These are phyloP conservation scores for Pichia insulana DNA, from an alignment of 805 yeast genomes.

Conservation along the genomic window DNA sequence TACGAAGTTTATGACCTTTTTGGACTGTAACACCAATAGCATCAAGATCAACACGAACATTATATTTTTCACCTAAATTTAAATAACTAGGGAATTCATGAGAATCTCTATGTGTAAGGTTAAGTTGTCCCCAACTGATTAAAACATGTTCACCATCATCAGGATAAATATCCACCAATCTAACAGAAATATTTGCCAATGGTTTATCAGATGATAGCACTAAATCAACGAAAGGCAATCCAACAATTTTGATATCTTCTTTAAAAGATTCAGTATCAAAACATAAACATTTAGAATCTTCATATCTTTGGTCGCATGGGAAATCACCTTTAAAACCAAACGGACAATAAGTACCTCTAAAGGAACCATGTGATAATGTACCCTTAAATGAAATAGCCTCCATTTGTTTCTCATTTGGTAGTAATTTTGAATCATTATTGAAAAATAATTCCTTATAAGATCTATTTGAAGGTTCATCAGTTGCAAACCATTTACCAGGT, in stretches of 20 bases:
- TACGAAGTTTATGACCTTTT: slow-evolving; percentile 31
- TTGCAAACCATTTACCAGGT: slow-evolving; percentile 34
- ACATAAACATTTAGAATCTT: slow-evolving; percentile 32
- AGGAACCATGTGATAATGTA: slow-evolving; percentile 32
- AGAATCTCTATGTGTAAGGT: slow-evolving; percentile 33
- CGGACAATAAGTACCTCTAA: slow-evolving; percentile 39
- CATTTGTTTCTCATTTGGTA: too few relatives aligned
- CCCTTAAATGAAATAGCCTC: slow-evolving; percentile 21
- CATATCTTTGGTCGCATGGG: slow-evolving; percentile 36
- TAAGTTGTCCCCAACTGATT: slow-evolving; percentile 39
- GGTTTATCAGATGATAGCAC: slow-evolving; percentile 29
- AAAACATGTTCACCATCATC: slow-evolving; percentile 29
- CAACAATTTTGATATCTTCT: slow-evolving; percentile 26
- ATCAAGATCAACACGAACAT: slow-evolving; percentile 30
- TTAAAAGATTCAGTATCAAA: slow-evolving; percentile 27
- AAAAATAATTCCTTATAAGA: slow-evolving; percentile 13
- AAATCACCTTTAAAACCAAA: slow-evolving; percentile 39
- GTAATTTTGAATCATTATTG: slow-evolving; percentile 3
- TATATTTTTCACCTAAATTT: slow-evolving; percentile 26
- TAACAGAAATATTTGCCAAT: slow-evolving; percentile 32
- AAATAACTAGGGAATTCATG: slow-evolving; percentile 34
- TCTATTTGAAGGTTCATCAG: slow-evolving; percentile 13
- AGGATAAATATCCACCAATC: slow-evolving; percentile 34
- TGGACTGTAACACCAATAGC: slow-evolving; percentile 31
- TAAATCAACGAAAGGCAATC: slow-evolving; percentile 30